Conservation (phyloP, 352 stramenopile genomes). For the Phytophthora foliorum region DNA sequence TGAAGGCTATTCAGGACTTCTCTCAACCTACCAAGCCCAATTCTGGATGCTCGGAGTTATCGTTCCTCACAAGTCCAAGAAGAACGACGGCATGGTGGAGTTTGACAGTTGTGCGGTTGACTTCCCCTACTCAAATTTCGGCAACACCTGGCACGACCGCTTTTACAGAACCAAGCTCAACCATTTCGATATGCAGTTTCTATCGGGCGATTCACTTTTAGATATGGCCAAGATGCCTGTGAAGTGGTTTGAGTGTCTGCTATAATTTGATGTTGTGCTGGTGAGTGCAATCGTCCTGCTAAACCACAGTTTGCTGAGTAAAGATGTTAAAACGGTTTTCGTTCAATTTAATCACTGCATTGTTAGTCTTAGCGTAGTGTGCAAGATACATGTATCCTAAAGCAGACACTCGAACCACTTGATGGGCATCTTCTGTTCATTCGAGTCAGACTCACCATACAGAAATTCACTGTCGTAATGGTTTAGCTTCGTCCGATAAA, state of each 20-base stretch:
- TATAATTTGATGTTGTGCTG: conserved; percentile 32
- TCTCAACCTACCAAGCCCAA: conserved; percentile 31
- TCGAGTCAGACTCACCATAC: conserved; percentile 49
- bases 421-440: conserved; percentile 53
- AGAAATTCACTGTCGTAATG: conserved; percentile 58
- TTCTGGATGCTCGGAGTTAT: conserved; percentile 29
- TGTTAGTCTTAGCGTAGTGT: too few species aligned
- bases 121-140: conserved; percentile 42
- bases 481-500: conserved; percentile 68
- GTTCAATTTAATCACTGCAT: too few species aligned
- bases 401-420: conserved; percentile 67
- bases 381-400: conserved; percentile 21
- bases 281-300: neutral
- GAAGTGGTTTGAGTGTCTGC: conserved; percentile 70
- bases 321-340: neutral
- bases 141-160: conserved; percentile 39
- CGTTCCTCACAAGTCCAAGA: conserved; percentile 33
- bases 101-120: conserved; percentile 35
- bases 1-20: conserved; percentile 32
- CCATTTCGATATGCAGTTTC: conserved; percentile 61
- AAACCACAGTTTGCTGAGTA: neutral
- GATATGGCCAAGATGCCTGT: conserved; percentile 55
- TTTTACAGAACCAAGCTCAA: conserved; percentile 69
- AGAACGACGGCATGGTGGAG: conserved; percentile 42
- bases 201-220: conserved; percentile 52